These are phyloP conservation scores for Paramecium tetraurelia DNA, from an alignment of 73 alveolate species.

Conservation along the genomic window DNA sequence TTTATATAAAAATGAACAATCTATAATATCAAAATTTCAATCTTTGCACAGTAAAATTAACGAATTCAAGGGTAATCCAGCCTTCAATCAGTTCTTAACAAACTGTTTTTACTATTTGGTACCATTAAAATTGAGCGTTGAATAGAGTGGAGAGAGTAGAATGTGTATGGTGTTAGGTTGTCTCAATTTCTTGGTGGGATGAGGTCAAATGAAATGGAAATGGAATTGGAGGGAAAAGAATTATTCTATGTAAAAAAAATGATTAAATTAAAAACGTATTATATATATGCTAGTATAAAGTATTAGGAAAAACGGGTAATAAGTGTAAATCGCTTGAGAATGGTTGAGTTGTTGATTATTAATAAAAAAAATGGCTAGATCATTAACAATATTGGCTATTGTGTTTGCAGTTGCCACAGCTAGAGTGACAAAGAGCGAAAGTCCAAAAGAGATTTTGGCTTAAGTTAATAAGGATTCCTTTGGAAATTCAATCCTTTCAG, in stretches of 20 bases:
- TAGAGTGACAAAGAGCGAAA: background rate
- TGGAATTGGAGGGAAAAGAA: background rate
- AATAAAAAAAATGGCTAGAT: constrained; percentile 10
- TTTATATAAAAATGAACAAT: background rate
- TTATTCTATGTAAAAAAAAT: background rate
- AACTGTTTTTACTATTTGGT: too few species aligned
- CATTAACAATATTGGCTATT: background rate
- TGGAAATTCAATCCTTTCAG: constrained; percentile 46
- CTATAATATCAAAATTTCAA: background rate
- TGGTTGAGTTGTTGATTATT: background rate
- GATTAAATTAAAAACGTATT: background rate
- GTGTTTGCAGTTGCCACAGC: constrained; percentile 32
- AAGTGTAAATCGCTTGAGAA: background rate
- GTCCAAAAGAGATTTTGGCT: background rate
- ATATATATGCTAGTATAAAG: background rate
- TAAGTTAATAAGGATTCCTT: constrained; percentile 28
- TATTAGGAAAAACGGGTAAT: background rate
- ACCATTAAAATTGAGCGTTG: background rate
- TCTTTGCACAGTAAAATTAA: background rate
- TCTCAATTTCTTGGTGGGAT: background rate
- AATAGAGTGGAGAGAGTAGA: background rate
- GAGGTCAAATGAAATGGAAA: background rate
- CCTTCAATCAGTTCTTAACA: background rate
- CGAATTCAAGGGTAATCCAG: background rate
- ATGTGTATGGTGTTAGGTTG: background rate